These are phyloP conservation scores for Dendrobium huoshanense DNA, from an alignment of 106 monocot species.

Conservation along the genomic window DNA sequence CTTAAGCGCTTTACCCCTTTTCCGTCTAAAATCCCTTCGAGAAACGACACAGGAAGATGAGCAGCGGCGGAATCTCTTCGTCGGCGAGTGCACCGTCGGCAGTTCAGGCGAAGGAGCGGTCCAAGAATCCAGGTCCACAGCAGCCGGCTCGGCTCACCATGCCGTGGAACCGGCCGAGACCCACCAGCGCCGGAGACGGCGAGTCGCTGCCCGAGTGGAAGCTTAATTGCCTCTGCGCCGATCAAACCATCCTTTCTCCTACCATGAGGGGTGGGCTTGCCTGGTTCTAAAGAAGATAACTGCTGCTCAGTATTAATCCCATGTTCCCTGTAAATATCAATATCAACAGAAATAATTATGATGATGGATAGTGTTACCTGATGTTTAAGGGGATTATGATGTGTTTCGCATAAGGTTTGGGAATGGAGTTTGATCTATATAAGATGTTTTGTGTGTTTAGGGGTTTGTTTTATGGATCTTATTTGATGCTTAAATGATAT, in stretches of 20 bases:
- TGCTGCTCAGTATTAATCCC: neutral
- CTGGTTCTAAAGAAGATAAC: neutral
- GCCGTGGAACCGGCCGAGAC: neutral
- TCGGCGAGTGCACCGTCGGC: neutral
- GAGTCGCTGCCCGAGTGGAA: constrained; percentile 44
- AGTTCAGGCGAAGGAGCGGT: neutral
- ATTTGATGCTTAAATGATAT: neutral
- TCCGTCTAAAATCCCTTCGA: neutral
- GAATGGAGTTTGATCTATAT: neutral
- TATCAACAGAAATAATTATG: neutral
- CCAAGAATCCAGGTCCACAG: neutral
- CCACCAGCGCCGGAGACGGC: neutral
- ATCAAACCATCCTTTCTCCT: constrained; percentile 13
- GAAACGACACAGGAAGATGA: neutral
- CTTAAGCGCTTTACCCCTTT: neutral
- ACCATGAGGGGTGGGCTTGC: constrained; percentile 15
- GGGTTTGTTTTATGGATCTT: neutral
- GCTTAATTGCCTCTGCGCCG: constrained; percentile 31
- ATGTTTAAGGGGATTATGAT: neutral
- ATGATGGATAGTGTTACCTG: neutral
- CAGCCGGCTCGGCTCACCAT: neutral
- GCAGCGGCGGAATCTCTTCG: neutral
- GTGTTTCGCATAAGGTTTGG: neutral
- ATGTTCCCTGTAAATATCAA: neutral
- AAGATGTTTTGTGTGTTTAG: neutral